These are phyloP conservation scores for Tilletiopsis washingtonensis DNA, from an alignment of 1,284 basidiomycete species.

Conservation along the genomic window DNA sequence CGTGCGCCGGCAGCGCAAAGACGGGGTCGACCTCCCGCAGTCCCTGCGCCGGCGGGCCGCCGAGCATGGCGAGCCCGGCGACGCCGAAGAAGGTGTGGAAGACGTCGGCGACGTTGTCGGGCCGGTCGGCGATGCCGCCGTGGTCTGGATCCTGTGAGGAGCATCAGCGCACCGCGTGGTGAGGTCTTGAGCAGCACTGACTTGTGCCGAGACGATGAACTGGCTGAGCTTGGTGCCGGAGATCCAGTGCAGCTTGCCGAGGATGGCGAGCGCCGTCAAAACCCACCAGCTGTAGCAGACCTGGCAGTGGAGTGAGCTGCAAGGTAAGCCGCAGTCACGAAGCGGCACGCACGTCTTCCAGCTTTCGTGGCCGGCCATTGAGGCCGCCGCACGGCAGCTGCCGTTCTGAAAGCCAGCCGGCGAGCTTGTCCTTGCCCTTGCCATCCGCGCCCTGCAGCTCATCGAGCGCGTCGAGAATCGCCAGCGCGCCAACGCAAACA, in stretches of 20 bases:
- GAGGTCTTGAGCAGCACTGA: conserved; percentile 44
- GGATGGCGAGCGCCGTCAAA: conserved; percentile 74
- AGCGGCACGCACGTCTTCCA: conserved; percentile 70
- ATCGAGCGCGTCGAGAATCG: conserved; percentile 75
- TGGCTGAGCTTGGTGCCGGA: conserved; percentile 66
- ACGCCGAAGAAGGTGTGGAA: conserved; percentile 93
- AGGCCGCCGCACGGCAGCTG: conserved; percentile 88
- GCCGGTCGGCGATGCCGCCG: conserved; percentile 89
- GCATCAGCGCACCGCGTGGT: neutral
- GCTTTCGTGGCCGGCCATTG: conserved; percentile 91
- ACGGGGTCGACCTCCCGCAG: neutral
- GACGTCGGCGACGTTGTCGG: conserved; percentile 87
- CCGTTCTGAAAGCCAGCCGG: conserved; percentile 86
- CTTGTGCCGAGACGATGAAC: conserved; percentile 86
- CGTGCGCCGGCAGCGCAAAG: neutral
- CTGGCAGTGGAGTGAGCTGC: conserved; percentile 49
- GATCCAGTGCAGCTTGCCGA: conserved; percentile 81
- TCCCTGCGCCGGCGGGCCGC: neutral
- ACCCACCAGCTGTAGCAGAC: conserved; percentile 99
- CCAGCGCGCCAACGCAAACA: conserved; percentile 76
- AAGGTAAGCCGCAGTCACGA: neutral
- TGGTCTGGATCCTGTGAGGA: conserved; percentile 66
- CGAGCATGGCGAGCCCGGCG: conserved; percentile 55
- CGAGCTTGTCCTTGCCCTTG: conserved; percentile 53
- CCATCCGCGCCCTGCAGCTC: conserved; percentile 5